A percentile compares a stretch with the other conserved stretches of the same genome.
Evolutionary conservation across 1,139 yeast genomes (phyloP).

Genomic region (Diutina mesorugosa): DNA sequence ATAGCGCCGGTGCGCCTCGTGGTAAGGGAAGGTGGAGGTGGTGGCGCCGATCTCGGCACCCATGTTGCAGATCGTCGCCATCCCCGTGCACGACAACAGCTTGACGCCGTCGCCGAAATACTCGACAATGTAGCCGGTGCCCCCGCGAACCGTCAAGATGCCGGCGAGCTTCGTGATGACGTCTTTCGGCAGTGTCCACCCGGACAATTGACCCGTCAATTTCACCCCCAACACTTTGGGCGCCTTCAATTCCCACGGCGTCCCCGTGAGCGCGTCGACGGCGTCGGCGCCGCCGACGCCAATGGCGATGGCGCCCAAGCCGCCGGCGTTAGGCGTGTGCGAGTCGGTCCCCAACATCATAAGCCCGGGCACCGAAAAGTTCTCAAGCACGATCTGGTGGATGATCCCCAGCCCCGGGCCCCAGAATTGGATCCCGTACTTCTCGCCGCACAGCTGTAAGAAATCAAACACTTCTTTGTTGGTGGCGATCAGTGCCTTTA

Average conservation of each 20-base stretch:
- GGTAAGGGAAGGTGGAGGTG: conserved; percentile 92
- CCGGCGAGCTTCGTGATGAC: conserved; percentile 89
- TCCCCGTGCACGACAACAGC: conserved; percentile 85
- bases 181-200: conserved; percentile 96
- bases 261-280: conserved; percentile 89
- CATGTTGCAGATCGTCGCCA: conserved; percentile 99
- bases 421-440: conserved; percentile 96
- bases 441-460: conserved; percentile 78
- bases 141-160: conserved; percentile 85
- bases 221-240: conserved; percentile 89
- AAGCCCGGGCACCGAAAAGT: conserved; percentile 87
- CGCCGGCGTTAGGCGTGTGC: conserved; percentile 97
- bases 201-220: conserved; percentile 71
- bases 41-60: conserved; percentile 99
- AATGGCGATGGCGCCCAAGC: conserved; percentile 91
- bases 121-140: conserved; percentile 92
- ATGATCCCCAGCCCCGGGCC: conserved; percentile 98
- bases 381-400: conserved; percentile 93
- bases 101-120: conserved; percentile 92
- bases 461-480: conserved; percentile 93
- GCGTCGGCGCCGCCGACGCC: conserved; percentile 99
- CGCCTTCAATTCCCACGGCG: conserved; percentile 99
- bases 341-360: conserved; percentile 97
- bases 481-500: conserved; percentile 61
- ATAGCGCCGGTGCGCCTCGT: conserved; percentile 74